These are phyloP conservation scores for Berberis thunbergii DNA, from an alignment of 164 flowering plant genomes.

Conservation along the genomic window DNA sequence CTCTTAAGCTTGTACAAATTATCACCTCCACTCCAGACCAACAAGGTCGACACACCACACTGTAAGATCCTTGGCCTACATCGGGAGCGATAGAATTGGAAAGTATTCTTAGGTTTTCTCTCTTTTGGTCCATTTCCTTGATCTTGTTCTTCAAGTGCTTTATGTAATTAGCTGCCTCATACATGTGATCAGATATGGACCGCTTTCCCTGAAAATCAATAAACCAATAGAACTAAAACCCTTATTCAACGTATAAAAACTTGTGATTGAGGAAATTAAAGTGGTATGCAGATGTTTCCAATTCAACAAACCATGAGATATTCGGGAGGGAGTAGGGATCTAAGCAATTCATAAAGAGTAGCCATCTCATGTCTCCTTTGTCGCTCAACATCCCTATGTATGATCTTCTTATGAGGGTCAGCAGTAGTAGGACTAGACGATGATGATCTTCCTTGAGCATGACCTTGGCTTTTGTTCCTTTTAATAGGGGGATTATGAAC, in stretches of 20 bases:
- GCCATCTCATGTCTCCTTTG: conserved; percentile 31
- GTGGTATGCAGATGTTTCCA: too few relatives aligned
- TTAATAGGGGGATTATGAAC: too few relatives aligned
- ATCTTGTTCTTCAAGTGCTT: conserved; percentile 25
- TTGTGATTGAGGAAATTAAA: too few relatives aligned
- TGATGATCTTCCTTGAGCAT: too few relatives aligned
- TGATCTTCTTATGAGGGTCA: conserved; percentile 8
- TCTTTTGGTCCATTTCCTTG: conserved; percentile 21
- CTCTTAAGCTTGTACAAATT: conserved; percentile 5
- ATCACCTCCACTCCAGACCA: conserved; percentile 22
- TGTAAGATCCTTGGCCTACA: neutral
- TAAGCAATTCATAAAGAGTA: conserved; percentile 17
- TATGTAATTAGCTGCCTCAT: conserved; percentile 18
- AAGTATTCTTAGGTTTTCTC: conserved; percentile 23
- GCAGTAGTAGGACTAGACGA: too few relatives aligned
- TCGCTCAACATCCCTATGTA: conserved; percentile 25
- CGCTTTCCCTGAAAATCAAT: conserved; percentile 36
- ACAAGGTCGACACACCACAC: conserved; percentile 11
- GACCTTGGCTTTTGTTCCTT: too few relatives aligned
- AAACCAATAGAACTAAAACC: neutral
- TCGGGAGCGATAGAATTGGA: neutral
- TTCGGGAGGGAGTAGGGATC: conserved; percentile 28
- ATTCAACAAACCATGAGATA: conserved; percentile 19
- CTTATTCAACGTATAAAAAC: too few relatives aligned
- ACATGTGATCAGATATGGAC: conserved; percentile 33